Base-by-base conservation (phyloP, 306 rosid genomes). In the Ceratonia siliqua region DNA sequence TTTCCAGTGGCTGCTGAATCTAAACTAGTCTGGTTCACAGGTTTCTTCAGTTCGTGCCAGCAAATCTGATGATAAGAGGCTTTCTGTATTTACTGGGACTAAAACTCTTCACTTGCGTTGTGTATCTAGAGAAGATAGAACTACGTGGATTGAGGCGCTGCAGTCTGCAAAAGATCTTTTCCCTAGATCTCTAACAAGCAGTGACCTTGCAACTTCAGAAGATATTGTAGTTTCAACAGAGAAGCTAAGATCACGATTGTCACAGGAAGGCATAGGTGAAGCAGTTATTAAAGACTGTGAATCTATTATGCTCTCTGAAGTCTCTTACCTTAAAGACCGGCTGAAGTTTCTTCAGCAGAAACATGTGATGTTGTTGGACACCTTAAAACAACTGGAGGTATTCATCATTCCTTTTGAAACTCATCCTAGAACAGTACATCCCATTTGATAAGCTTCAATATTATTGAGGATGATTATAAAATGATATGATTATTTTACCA, bases 61-160 rank as follows among this genome's bases (percentile, higher is more conserved):
- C 92, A 94, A 94, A 85, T 94, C 99, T 52, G 99, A 94, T 71
- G 97, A 94, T 57, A 92, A 89, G 78, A 85, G 99, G 69, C 96
- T 94, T 78, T 90, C 97, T 43, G 81, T 94, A 80, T 92, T 94
- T 81, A 90, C 99, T 38, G 99, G 99, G 59, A 94, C 96, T 28
- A 94, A 89, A 83, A 94, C 97, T 72, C 99, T 94, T 58, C 99
- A 94, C 80, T 79, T 94, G 88, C 77, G 93, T 27, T 86, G 97
- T 76, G 82, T 85, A 56, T 86, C 96, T 35, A 87, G 89, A 81
- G 97, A 92, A 67, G 94, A 89, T 82, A 90, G 97, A 82, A 87
- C 95, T 82, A 56, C 83, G 55, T 94, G 99, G 99, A 81, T 94
- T 49, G 99, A 92, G 70, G 95, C 96, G 3, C 81, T 94, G 82